Conservation (phyloP, 2,329 filamentous ascomycete species). For the Penicillium sp. region DNA sequence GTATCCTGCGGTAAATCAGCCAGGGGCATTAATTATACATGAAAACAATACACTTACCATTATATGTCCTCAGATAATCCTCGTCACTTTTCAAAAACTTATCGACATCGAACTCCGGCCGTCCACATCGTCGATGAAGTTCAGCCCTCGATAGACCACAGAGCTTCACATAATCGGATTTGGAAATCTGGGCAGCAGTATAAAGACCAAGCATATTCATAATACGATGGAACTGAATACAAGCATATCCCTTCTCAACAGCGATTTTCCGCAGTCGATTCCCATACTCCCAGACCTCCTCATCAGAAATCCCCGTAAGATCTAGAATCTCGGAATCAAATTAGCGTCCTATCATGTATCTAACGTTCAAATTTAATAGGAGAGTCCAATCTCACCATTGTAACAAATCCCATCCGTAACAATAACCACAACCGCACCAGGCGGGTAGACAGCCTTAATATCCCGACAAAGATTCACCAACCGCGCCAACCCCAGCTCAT, state of each 20-base stretch:
- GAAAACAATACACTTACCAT: neutral
- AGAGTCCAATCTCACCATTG: neutral
- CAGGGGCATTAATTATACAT: neutral
- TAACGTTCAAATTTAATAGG: neutral
- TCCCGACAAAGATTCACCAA: constrained; percentile 6
- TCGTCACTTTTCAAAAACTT: constrained; percentile 4
- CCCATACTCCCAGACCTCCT: constrained; percentile 10
- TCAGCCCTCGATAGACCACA: constrained; percentile 1
- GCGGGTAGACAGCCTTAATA: constrained; percentile 4
- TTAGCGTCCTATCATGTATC: neutral
- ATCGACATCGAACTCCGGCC: constrained; percentile 4
- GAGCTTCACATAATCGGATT: constrained; percentile 4
- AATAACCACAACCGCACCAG: constrained; percentile 6
- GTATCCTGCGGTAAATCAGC: constrained; percentile 3
- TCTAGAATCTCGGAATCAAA: neutral
- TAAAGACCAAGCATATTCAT: constrained; percentile 8
- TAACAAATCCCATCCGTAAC: constrained; percentile 10
- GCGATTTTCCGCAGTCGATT: constrained; percentile 8
- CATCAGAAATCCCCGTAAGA: constrained; percentile 7
- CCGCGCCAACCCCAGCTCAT: constrained; percentile 7
- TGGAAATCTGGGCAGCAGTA: neutral
- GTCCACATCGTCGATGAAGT: constrained; percentile 3
- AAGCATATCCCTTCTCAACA: constrained; percentile 4
- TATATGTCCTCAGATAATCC: constrained; percentile 8
- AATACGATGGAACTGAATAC: constrained; percentile 6